Conservation (phyloP, 352 stramenopile species). For the Phytophthora pistaciae region DNA sequence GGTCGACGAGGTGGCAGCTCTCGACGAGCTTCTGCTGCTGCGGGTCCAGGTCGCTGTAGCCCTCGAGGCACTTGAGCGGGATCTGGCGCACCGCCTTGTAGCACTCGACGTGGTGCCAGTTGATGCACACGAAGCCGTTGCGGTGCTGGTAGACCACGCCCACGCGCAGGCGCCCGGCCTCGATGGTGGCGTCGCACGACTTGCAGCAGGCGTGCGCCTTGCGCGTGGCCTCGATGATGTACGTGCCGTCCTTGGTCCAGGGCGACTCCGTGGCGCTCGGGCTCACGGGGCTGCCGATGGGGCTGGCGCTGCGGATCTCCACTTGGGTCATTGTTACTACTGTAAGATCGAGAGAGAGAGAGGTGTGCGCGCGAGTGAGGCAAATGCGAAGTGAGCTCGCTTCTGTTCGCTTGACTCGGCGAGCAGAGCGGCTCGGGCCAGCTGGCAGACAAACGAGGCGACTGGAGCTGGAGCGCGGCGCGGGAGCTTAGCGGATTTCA, state of each 20-base stretch:
- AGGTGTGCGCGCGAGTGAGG: slow-evolving; percentile 1
- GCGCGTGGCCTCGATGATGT: slow-evolving; percentile 83
- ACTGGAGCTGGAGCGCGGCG: not conserved
- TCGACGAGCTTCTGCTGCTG: slow-evolving; percentile 68
- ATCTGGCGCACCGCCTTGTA: slow-evolving; percentile 70
- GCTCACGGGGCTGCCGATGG: slow-evolving; percentile 46
- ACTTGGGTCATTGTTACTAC: slow-evolving; percentile 33
- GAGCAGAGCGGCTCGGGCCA: not conserved
- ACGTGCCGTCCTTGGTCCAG: slow-evolving; percentile 82
- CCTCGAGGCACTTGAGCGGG: slow-evolving; percentile 70
- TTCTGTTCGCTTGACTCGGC: not conserved
- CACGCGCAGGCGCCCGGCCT: slow-evolving; percentile 70
- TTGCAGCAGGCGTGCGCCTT: slow-evolving; percentile 80
- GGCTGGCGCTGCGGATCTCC: slow-evolving; percentile 28
- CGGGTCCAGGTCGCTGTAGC: slow-evolving; percentile 69
- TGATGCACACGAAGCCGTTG: slow-evolving; percentile 87
- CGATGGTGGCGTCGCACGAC: slow-evolving; percentile 76
- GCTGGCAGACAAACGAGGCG: slow-evolving; percentile 13
- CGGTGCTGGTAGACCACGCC: slow-evolving; percentile 85
- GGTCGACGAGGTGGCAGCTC: slow-evolving; percentile 42
- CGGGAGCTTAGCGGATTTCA: slow-evolving; percentile 1
- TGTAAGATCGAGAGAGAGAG: not conserved
- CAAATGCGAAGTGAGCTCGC: slow-evolving; percentile 38
- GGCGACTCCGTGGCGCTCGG: slow-evolving; percentile 50
- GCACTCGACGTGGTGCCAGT: slow-evolving; percentile 88